Evolutionary conservation across 257 asterid genomes (phyloP).

Genomic region (Fraxinus anomala): DNA sequence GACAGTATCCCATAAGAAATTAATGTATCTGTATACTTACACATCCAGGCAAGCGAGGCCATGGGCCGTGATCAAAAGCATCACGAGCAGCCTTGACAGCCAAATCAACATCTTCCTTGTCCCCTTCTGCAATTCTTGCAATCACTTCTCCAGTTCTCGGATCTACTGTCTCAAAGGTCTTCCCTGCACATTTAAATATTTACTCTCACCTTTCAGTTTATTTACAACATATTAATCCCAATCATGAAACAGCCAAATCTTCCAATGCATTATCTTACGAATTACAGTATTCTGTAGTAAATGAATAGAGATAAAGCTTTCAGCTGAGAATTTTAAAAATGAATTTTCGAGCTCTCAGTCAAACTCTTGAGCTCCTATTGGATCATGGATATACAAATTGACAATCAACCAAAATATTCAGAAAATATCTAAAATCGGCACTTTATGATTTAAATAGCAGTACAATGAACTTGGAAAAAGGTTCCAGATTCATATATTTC

Average conservation of each 20-base stretch:
- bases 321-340: not conserved
- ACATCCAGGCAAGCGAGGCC: slow-evolving; percentile 60
- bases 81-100: slow-evolving; percentile 67
- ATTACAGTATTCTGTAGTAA: not conserved
- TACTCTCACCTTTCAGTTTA: not conserved
- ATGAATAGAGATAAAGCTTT: not conserved
- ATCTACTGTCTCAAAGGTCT: slow-evolving; percentile 50
- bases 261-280: not conserved
- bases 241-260: not conserved
- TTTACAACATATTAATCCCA: not conserved
- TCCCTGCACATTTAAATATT: slow-evolving; percentile 37
- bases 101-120: slow-evolving; percentile 52
- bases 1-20: not conserved
- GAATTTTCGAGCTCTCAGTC: not conserved
- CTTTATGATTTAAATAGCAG: not conserved
- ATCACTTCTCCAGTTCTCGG: slow-evolving; percentile 53
- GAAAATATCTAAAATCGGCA: not conserved
- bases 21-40: slow-evolving; percentile 28
- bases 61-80: slow-evolving; percentile 59
- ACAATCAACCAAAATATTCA: not conserved
- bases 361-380: not conserved
- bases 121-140: slow-evolving; percentile 52
- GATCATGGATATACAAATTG: not conserved
- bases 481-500: not conserved
- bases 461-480: not conserved